Evolutionary conservation across 208 protist genomes (phyloP), one percentile per base, ranked within the genome.

Genomic region (Phytomonas sp.): DNA sequence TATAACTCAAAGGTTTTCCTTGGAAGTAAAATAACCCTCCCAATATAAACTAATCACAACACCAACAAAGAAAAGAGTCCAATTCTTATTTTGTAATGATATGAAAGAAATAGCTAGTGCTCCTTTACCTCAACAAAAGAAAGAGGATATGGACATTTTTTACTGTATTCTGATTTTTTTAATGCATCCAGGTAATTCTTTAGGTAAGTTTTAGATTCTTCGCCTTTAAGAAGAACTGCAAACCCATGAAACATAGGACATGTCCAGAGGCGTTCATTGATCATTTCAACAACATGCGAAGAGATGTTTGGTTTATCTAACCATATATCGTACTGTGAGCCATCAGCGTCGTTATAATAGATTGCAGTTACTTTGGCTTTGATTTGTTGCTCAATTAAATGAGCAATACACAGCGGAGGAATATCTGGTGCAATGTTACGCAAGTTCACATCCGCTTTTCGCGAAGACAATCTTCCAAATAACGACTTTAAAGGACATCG

Each of bases 341-440:
- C 52, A 16, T 81, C 70, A 6, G 60, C 62, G 56, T 85, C 78
- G 37, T 73, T 80, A 16, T 82, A 60, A 42, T 69, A 77, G 1
- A 91, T 63, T 0, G 82, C 86, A 59, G 66, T 80, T 6, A 91
- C 77, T n/a, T 78, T 74, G 4, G 63, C 74, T 33, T 80, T 82
- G 0, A 81, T 81, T 3, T 87, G 74, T 56, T 88, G 79, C 37
- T 91, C 82, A 36, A 91, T 78, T n/a, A 91, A 73, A 71, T 91
- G 86, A 12, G 82, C 81, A 66, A 91, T 77, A 64, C 82, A 83
- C 34, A 91, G 45, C 8, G 86, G 86, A 12, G 86, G 86, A 26
- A 91, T 69, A 71, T 91, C 86, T 29, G 74, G 76, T 4, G 75
- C 75, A 32, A 91, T 63, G 60, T 85, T 86, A 52, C 72, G 75